phyloP scores from a whole-genome alignment of 2,329 filamentous ascomycete species.

The Aulographum hederae region DNA sequence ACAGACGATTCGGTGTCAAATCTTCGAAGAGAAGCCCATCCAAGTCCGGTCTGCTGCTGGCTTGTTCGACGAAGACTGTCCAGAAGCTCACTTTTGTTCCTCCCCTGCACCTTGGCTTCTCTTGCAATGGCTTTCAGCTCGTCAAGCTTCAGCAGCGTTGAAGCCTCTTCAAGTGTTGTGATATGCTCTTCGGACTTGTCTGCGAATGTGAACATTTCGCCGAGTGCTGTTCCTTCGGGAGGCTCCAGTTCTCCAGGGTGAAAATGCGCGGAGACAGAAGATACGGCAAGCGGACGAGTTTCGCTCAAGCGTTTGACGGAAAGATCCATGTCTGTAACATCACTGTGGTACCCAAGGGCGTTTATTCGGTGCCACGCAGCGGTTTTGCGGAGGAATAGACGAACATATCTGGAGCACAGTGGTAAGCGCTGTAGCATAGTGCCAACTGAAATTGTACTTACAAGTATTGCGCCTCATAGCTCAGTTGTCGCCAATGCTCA shows the following conservation, averaged over 20 bases:
- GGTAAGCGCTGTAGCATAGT: too few relatives aligned
- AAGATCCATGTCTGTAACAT: constrained; percentile 55
- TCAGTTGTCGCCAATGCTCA: constrained; percentile 49
- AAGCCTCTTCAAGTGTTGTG: constrained; percentile 64
- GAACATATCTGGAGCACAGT: constrained; percentile 81
- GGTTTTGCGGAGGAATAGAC: constrained; percentile 81
- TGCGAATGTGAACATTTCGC: constrained; percentile 53
- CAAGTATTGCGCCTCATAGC: constrained; percentile 82
- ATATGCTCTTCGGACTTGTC: constrained; percentile 54
- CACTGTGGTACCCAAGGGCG: constrained; percentile 60
- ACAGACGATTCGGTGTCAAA: constrained; percentile 41
- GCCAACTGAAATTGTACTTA: constrained; percentile 29
- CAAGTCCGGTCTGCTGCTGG: constrained; percentile 56
- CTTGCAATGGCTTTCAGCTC: constrained; percentile 74
- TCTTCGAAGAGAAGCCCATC: constrained; percentile 47
- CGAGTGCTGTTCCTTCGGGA: constrained; percentile 30
- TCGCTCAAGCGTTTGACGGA: constrained; percentile 50
- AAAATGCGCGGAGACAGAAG: constrained; percentile 12
- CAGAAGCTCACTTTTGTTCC: constrained; percentile 68
- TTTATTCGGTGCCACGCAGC: constrained; percentile 76
- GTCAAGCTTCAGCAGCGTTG: constrained; percentile 63
- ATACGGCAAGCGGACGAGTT: constrained; percentile 33
- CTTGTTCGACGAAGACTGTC: constrained; percentile 57
- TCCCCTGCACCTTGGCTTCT: constrained; percentile 71
- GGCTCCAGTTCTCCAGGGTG: constrained; percentile 30